These are phyloP conservation scores for Colletotrichum spaethianum DNA, from an alignment of 2,329 filamentous ascomycete genomes.

Conservation along the genomic window DNA sequence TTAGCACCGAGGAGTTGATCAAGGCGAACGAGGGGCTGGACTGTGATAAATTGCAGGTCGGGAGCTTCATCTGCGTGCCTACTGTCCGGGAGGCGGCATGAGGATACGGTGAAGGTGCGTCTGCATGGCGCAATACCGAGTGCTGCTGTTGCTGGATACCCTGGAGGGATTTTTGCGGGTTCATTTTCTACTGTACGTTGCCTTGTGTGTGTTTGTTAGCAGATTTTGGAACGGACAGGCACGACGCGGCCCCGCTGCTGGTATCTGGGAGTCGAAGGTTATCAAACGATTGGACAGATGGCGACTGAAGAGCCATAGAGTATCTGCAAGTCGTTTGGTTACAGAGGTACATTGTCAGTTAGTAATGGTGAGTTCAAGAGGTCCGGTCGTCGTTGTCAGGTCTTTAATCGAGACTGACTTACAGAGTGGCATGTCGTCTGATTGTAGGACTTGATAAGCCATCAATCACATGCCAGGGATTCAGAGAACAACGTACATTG, in stretches of 20 bases:
- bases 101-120: background rate
- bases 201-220: background rate
- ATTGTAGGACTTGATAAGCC: background rate
- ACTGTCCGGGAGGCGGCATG: conserved; percentile 21
- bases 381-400: background rate
- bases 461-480: conserved; percentile 6
- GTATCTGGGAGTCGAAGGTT: background rate
- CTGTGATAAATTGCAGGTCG: conserved; percentile 61
- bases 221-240: background rate
- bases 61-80: conserved; percentile 62
- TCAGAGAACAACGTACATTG: background rate
- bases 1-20: conserved; percentile 62
- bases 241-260: background rate
- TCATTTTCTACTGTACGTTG: background rate
- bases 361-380: background rate
- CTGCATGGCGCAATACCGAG: background rate
- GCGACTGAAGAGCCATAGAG: background rate
- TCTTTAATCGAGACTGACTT: background rate
- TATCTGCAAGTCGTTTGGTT: background rate
- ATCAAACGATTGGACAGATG: background rate
- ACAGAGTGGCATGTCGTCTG: background rate
- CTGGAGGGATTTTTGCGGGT: background rate
- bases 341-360: background rate
- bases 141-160: conserved; percentile 12
- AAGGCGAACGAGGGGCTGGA: conserved; percentile 60